Conservation (phyloP, 2,329 filamentous ascomycete species). For the Xylariaceae sp. region DNA sequence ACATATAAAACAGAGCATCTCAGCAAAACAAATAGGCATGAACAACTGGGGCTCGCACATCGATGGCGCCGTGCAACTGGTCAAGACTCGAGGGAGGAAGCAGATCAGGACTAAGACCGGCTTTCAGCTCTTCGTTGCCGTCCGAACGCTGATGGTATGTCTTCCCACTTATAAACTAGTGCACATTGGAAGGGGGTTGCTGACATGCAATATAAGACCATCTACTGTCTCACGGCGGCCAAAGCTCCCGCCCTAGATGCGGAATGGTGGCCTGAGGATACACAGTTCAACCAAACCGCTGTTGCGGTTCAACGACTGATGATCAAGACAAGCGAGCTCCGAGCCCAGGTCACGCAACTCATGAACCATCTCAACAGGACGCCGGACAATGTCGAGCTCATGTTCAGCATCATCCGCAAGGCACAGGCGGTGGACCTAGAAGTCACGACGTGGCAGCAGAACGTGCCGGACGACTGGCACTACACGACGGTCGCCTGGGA, state of each 20-base stretch:
- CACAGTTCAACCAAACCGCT: constrained; percentile 56
- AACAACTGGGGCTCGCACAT: constrained; percentile 68
- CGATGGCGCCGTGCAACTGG: constrained; percentile 68
- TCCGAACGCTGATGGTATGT: constrained; percentile 66
- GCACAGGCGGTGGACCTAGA: constrained; percentile 61
- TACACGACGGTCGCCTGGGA: constrained; percentile 64
- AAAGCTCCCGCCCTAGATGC: constrained; percentile 59
- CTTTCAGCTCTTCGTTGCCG: constrained; percentile 62
- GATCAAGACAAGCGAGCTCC: constrained; percentile 62
- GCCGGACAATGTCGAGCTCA: constrained; percentile 56
- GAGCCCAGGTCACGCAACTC: constrained; percentile 58
- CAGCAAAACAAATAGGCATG: constrained; percentile 59
- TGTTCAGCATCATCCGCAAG: constrained; percentile 59
- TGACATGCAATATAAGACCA: constrained; percentile 48
- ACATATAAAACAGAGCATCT: constrained; percentile 51
- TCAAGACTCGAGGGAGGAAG: constrained; percentile 62
- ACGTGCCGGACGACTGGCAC: constrained; percentile 58
- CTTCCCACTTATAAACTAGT: too few relatives aligned
- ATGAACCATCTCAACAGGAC: constrained; percentile 55
- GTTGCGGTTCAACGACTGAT: constrained; percentile 58
- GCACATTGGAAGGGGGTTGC: neutral
- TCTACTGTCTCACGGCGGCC: constrained; percentile 62
- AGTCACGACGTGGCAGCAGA: constrained; percentile 57
- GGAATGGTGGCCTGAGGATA: constrained; percentile 66
- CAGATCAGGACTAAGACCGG: constrained; percentile 62